A percentile compares a stretch with the other conserved stretches of the same genome.
phyloP scores from a whole-genome alignment of 2,329 filamentous ascomycete genomes.

The Ophiostoma piceae region DNA sequence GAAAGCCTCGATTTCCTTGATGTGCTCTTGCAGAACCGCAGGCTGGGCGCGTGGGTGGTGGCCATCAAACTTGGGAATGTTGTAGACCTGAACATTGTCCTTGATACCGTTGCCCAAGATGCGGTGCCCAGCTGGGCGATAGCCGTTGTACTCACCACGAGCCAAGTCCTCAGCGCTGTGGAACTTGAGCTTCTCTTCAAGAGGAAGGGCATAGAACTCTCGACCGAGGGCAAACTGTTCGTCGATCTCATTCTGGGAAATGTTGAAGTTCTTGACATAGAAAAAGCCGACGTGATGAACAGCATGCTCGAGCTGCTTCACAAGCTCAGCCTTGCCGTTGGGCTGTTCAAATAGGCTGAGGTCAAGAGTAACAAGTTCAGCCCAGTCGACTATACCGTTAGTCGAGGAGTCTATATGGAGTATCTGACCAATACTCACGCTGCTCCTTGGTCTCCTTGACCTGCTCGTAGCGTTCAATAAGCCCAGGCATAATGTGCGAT shows the following conservation, averaged over 20 bases:
- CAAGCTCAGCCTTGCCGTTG: slow-evolving; percentile 34
- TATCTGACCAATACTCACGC: slow-evolving; percentile 15
- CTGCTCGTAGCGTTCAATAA: slow-evolving; percentile 26
- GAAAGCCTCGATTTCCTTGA: slow-evolving; percentile 52
- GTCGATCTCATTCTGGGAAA: slow-evolving; percentile 51
- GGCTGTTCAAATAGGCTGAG: slow-evolving; percentile 34
- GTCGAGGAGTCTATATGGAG: neutral
- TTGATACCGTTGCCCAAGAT: slow-evolving; percentile 34
- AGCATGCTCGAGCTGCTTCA: slow-evolving; percentile 40
- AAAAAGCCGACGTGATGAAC: slow-evolving; percentile 47
- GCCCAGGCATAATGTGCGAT: slow-evolving; percentile 21
- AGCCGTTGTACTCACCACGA: slow-evolving; percentile 50
- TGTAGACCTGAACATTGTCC: slow-evolving; percentile 57
- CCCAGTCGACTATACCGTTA: slow-evolving; percentile 26
- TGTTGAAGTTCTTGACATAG: slow-evolving; percentile 54
- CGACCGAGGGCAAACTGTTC: slow-evolving; percentile 52
- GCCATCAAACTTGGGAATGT: slow-evolving; percentile 54
- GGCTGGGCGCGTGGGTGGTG: slow-evolving; percentile 44
- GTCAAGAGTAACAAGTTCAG: slow-evolving; percentile 31
- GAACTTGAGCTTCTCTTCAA: slow-evolving; percentile 52
- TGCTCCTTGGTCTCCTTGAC: slow-evolving; percentile 27
- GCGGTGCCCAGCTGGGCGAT: slow-evolving; percentile 39
- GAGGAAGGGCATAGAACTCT: slow-evolving; percentile 44
- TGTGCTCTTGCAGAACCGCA: slow-evolving; percentile 42
- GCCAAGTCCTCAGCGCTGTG: slow-evolving; percentile 36